Conservation (phyloP, 2,329 filamentous ascomycete species). For the Neurospora crassa region DNA sequence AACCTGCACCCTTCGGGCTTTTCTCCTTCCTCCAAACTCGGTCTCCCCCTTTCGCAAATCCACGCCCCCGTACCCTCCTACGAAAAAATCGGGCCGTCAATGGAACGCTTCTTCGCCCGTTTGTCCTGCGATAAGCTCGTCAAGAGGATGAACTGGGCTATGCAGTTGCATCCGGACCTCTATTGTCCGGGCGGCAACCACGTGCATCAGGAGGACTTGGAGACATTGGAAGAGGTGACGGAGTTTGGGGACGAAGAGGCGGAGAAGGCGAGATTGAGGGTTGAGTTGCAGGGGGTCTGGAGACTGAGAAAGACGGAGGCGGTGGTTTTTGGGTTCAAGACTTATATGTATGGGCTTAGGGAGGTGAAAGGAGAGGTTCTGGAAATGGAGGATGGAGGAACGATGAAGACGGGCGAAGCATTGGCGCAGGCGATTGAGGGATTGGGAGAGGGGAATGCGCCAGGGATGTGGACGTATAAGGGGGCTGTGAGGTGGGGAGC, state of each 20-base stretch:
- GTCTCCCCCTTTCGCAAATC: slow-evolving; percentile 36
- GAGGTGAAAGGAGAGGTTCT: slow-evolving; percentile 35
- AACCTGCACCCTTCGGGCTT: slow-evolving; percentile 45
- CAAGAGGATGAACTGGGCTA: slow-evolving; percentile 42
- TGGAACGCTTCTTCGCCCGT: slow-evolving; percentile 43
- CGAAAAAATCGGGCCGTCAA: slow-evolving; percentile 43
- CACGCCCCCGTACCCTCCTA: slow-evolving; percentile 44
- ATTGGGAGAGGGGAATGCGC: slow-evolving; percentile 38
- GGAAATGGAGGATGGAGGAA: neutral
- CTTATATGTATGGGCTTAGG: slow-evolving; percentile 38
- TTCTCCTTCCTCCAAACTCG: slow-evolving; percentile 40
- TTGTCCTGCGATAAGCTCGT: slow-evolving; percentile 38
- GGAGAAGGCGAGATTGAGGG: slow-evolving; percentile 30
- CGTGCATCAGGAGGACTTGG: slow-evolving; percentile 13
- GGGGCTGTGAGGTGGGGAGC: slow-evolving; percentile 37
- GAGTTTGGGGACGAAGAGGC: slow-evolving; percentile 30
- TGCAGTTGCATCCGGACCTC: slow-evolving; percentile 34
- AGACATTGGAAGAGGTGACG: slow-evolving; percentile 21
- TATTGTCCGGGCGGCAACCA: slow-evolving; percentile 31
- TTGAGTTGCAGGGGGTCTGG: slow-evolving; percentile 42
- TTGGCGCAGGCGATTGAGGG: slow-evolving; percentile 46
- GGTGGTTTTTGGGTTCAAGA: slow-evolving; percentile 47
- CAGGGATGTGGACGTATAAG: slow-evolving; percentile 45
- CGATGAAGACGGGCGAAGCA: slow-evolving; percentile 29
- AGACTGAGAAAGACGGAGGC: slow-evolving; percentile 17